phyloP scores from a whole-genome alignment of 768 basidiomycete species.

The Tylopilus subfusipes region DNA sequence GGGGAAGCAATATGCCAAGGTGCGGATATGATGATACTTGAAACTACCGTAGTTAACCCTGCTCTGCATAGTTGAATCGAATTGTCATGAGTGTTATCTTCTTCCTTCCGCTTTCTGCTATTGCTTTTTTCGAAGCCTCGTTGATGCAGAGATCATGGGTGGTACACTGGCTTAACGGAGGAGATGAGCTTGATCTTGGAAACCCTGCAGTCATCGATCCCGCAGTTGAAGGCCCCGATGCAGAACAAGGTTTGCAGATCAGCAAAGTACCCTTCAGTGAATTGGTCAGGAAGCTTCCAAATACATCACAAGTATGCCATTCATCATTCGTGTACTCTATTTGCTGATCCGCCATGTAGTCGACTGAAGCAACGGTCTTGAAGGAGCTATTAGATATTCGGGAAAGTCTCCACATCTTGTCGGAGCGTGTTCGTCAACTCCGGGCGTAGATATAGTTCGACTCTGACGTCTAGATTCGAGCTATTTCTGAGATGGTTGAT shows the following conservation, averaged over 20 bases:
- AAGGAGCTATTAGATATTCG: constrained; percentile 60
- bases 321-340: not conserved
- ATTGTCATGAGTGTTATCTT: constrained; percentile 77
- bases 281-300: constrained; percentile 68
- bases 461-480: not conserved
- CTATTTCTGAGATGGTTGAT: not conserved
- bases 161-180: constrained; percentile 59
- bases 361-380: constrained; percentile 64
- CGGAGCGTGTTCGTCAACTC: constrained; percentile 34
- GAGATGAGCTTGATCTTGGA: constrained; percentile 58
- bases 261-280: constrained; percentile 68
- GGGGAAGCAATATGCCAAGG: constrained; percentile 57
- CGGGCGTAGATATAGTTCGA: constrained; percentile 9
- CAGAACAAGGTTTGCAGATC: constrained; percentile 56
- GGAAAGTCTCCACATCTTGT: constrained; percentile 36
- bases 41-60: constrained; percentile 2
- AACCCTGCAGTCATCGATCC: constrained; percentile 57
- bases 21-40: constrained; percentile 14
- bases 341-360: constrained; percentile 41
- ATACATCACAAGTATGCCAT: constrained; percentile 61
- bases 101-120: constrained; percentile 68
- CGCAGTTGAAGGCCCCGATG: constrained; percentile 51
- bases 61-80: constrained; percentile 59
- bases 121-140: constrained; percentile 72
- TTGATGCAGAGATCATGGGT: constrained; percentile 59